Conservation (phyloP, 495 filamentous ascomycete species). For the Aspergillus conjunctus region DNA sequence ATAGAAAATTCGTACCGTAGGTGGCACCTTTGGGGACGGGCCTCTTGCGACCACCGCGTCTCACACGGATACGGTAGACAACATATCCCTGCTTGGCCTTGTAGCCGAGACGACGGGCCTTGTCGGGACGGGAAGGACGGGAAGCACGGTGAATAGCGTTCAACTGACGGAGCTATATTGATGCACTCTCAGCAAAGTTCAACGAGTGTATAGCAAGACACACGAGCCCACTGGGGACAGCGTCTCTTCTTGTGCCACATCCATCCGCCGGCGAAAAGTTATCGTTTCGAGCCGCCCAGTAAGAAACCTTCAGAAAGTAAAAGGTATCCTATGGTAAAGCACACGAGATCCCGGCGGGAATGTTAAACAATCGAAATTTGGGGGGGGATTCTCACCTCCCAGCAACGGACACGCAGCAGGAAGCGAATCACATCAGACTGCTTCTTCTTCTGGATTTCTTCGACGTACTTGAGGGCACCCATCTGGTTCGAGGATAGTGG, state of each 20-base stretch:
- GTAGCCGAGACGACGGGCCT: constrained; percentile 99
- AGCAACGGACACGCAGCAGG: constrained; percentile 99
- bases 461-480: constrained; percentile 98
- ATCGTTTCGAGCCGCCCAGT: constrained; percentile 41
- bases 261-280: constrained; percentile 44
- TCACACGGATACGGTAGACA: constrained; percentile 97
- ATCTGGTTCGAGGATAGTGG: constrained; percentile 51
- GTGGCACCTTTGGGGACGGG: constrained; percentile 97
- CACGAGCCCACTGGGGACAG: constrained; percentile 32
- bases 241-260: constrained; percentile 48
- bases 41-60: constrained; percentile 95
- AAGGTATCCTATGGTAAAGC: constrained; percentile 46
- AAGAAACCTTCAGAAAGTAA: constrained; percentile 36
- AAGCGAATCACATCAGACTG: constrained; percentile 99
- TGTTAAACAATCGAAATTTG: constrained; percentile 53
- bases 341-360: constrained; percentile 50
- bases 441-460: constrained; percentile 99
- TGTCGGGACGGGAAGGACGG: constrained; percentile 97
- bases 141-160: constrained; percentile 99
- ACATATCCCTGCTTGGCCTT: constrained; percentile 99
- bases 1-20: constrained; percentile 67
- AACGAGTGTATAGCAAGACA: constrained; percentile 98
- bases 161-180: constrained; percentile 98
- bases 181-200: constrained; percentile 99
- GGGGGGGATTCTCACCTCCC: constrained; percentile 85